These are phyloP conservation scores for Alopecurus myosuroides DNA, from an alignment of 176 grass and related monocot species.

Conservation along the genomic window DNA sequence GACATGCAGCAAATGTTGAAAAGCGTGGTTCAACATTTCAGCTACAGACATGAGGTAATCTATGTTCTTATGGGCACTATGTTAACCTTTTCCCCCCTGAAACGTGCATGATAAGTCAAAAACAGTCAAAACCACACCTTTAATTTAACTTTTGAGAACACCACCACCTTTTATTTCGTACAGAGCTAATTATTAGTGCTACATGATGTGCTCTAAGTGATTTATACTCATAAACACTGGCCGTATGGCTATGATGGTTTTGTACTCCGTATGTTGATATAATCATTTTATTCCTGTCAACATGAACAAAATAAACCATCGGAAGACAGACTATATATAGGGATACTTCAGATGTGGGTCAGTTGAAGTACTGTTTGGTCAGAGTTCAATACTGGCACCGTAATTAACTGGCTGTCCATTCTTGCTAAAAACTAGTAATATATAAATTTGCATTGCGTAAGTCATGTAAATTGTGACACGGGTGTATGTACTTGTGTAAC, in stretches of 20 bases:
- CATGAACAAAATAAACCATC: neutral
- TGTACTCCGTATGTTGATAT: neutral
- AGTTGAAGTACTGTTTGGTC: neutral
- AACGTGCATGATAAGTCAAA: neutral
- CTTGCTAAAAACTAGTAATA: neutral
- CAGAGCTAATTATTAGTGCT: neutral
- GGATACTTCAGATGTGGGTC: neutral
- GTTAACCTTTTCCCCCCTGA: neutral
- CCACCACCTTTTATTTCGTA: neutral
- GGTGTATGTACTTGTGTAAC: neutral
- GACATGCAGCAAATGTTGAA: constrained; percentile 93
- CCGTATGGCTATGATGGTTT: neutral
- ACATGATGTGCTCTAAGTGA: neutral
- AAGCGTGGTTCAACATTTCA: constrained; percentile 77
- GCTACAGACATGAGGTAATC: constrained; percentile 63
- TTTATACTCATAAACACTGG: neutral
- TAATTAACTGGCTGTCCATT: neutral
- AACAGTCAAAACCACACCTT: neutral
- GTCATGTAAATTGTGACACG: neutral
- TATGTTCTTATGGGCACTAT: neutral
- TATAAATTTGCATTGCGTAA: neutral
- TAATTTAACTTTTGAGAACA: neutral
- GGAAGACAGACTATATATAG: neutral
- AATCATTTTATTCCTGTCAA: neutral
- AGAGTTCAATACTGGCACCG: neutral